Conservation (phyloP, 192 early-diverging fungal species). For the Chytriomyces hyalinus region DNA sequence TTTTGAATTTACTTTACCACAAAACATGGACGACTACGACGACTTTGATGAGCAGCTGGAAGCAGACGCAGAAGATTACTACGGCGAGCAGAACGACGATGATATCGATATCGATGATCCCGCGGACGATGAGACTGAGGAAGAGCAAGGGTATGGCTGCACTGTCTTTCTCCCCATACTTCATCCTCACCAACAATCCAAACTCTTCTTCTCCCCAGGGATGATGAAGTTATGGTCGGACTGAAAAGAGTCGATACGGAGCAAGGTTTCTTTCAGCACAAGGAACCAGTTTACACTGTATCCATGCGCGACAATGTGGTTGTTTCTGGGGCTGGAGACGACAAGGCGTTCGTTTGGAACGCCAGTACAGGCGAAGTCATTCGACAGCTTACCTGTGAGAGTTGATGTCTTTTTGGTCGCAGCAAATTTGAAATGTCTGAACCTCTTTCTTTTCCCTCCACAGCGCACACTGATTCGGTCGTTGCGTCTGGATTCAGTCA, state of each 20-base stretch:
- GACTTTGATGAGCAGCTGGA: conserved; percentile 25
- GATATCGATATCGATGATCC: conserved; percentile 29
- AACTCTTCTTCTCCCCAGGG: neutral
- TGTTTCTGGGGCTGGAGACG: conserved; percentile 90
- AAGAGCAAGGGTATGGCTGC: conserved; percentile 11
- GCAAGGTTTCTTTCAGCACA: conserved; percentile 89
- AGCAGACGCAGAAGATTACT: conserved; percentile 35
- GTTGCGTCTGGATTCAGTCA: conserved; percentile 78
- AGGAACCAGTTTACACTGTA: conserved; percentile 86
- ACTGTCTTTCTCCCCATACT: no score
- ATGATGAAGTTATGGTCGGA: conserved; percentile 44
- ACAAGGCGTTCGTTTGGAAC: conserved; percentile 88
- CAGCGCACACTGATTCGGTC: conserved; percentile 85
- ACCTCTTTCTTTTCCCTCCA: conserved; percentile 58
- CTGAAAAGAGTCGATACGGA: conserved; percentile 77
- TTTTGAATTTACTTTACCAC: conserved; percentile 12
- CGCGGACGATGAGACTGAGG: conserved; percentile 43
- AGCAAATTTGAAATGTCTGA: conserved; percentile 78
- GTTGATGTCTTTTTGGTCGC: conserved; percentile 5
- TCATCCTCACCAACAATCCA: no score
- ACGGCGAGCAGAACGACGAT: conserved; percentile 22
- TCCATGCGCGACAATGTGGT: conserved; percentile 73
- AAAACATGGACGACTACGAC: conserved; percentile 22
- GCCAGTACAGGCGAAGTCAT: conserved; percentile 80
- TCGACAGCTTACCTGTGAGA: conserved; percentile 64